These are phyloP conservation scores for Claviceps sp. DNA, from an alignment of 2,329 filamentous ascomycete genomes.

Conservation along the genomic window DNA sequence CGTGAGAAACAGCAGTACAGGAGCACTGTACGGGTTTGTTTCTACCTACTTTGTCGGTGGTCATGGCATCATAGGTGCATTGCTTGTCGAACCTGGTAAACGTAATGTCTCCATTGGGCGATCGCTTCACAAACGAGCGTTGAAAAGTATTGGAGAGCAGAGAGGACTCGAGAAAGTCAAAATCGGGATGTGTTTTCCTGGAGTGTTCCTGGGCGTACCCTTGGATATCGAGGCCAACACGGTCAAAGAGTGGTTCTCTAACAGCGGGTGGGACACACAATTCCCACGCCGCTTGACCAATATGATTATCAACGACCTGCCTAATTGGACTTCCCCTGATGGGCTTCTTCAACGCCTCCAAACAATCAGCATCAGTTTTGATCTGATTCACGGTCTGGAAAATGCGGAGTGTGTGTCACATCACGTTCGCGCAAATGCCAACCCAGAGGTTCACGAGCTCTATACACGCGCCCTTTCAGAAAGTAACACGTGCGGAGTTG, in stretches of 20 bases:
- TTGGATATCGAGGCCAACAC: constrained; percentile 32
- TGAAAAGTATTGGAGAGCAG: constrained; percentile 58
- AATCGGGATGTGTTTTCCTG: constrained; percentile 67
- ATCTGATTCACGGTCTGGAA: constrained; percentile 69
- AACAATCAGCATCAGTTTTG: constrained; percentile 62
- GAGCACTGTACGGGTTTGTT: constrained; percentile 82
- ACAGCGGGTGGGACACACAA: constrained; percentile 70
- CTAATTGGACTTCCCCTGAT: constrained; percentile 61
- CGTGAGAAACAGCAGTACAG: constrained; percentile 84
- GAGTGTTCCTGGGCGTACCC: constrained; percentile 78
- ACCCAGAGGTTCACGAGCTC: constrained; percentile 66
- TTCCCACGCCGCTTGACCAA: constrained; percentile 46
- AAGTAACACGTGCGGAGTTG: constrained; percentile 62
- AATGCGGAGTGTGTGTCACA: constrained; percentile 61
- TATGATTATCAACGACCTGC: constrained; percentile 61
- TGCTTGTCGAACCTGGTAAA: constrained; percentile 82
- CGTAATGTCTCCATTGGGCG: constrained; percentile 83
- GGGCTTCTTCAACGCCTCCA: constrained; percentile 63
- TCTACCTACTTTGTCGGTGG: constrained; percentile 68
- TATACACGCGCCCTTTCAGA: constrained; percentile 65
- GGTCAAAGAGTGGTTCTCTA: constrained; percentile 70
- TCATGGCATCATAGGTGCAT: constrained; percentile 64
- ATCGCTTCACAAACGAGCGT: constrained; percentile 74
- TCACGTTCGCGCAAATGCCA: constrained; percentile 60
- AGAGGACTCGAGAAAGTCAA: constrained; percentile 67